These are phyloP conservation scores for Trametes punicea DNA, from an alignment of 768 basidiomycete genomes.

Conservation along the genomic window DNA sequence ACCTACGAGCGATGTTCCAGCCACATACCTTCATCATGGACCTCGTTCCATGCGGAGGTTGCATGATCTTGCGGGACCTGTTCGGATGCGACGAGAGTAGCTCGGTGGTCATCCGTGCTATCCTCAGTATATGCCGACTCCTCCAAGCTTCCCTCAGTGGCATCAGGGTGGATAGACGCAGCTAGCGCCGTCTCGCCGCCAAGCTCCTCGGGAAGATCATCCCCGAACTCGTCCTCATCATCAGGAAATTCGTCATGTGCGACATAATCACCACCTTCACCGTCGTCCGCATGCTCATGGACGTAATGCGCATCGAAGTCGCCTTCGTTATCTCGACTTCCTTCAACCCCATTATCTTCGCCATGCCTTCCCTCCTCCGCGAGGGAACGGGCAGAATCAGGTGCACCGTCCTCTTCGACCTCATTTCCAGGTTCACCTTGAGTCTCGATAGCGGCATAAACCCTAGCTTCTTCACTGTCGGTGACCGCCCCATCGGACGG, in stretches of 20 bases:
- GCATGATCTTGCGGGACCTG: neutral
- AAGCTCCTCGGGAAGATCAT: slow-evolving; percentile 32
- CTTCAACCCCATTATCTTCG: neutral
- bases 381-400: too few species aligned
- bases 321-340: slow-evolving; percentile 3
- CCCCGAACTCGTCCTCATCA: slow-evolving; percentile 35
- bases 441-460: too few species aligned
- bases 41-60: neutral
- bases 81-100: neutral
- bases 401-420: too few species aligned
- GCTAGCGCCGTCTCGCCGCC: slow-evolving; percentile 44
- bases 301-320: slow-evolving; percentile 30
- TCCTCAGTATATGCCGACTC: neutral
- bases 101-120: neutral
- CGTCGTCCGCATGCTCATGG: slow-evolving; percentile 30
- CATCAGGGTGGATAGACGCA: slow-evolving; percentile 34
- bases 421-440: too few species aligned
- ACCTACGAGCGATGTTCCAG: neutral
- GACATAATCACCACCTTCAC: slow-evolving; percentile 34
- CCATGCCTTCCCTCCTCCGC: slow-evolving; percentile 17
- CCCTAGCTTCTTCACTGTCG: too few species aligned
- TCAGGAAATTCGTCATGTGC: slow-evolving; percentile 33
- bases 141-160: neutral
- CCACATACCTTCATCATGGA: neutral
- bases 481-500: too few species aligned